Percentiles rank a stretch among this genome's conserved stretches.
Evolutionary conservation across 1,284 basidiomycete genomes (phyloP).

Genomic region (Rhodotorula sp.): DNA sequence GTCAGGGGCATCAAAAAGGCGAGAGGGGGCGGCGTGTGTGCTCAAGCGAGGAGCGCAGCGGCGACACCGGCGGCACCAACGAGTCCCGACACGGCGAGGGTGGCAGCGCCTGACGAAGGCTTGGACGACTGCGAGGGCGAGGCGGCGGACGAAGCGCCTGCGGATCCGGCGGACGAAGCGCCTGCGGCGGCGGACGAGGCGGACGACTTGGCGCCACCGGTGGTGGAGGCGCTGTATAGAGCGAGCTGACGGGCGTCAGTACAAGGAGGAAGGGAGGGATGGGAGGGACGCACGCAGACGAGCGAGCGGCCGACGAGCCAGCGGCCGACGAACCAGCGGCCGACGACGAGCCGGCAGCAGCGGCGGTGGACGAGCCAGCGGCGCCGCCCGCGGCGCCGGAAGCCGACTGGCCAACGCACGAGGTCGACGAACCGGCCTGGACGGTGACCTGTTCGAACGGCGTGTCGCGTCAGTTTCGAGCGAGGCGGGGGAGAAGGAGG

Average conservation of each 20-base stretch:
- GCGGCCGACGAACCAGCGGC: neutral
- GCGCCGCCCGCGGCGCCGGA: neutral
- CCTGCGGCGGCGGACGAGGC: neutral
- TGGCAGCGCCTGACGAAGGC: neutral
- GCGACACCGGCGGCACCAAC: slow-evolving; percentile 21
- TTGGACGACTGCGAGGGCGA: slow-evolving; percentile 1
- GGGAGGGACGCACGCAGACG: neutral
- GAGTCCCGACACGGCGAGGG: slow-evolving; percentile 19
- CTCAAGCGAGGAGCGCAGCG: slow-evolving; percentile 25
- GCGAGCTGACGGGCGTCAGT: neutral
- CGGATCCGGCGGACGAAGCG: slow-evolving; percentile 6
- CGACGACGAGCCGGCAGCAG: neutral
- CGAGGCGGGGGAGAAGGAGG: neutral
- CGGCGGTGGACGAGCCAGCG: slow-evolving; percentile 1
- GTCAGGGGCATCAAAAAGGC: neutral
- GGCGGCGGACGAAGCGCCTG: neutral
- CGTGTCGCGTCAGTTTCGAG: neutral
- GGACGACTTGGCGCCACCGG: neutral
- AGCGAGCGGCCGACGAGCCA: neutral
- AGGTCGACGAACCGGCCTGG: slow-evolving; percentile 19
- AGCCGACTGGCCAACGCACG: slow-evolving; percentile 12
- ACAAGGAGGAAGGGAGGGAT: neutral
- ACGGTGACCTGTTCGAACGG: slow-evolving; percentile 14
- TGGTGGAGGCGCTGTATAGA: neutral
- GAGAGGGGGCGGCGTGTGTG: neutral